These are phyloP conservation scores for Rhodomyrtus psidioides DNA, from an alignment of 441 rosid species.

Conservation along the genomic window DNA sequence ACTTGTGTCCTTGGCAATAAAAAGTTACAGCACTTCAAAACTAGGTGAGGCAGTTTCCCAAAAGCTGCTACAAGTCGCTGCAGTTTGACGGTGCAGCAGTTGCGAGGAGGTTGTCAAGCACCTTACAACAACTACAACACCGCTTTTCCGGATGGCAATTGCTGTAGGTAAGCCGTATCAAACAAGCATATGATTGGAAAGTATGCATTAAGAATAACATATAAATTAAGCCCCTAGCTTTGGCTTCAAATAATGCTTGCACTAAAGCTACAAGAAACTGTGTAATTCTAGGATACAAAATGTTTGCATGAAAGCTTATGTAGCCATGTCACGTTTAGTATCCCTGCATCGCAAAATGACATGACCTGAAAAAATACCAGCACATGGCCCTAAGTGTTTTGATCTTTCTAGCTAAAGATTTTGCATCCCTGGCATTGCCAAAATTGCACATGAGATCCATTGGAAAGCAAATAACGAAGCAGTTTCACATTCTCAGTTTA, in stretches of 20 bases:
- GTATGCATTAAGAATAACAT: neutral
- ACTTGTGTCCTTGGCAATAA: neutral
- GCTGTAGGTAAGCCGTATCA: neutral
- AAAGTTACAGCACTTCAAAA: neutral
- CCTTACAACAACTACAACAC: neutral
- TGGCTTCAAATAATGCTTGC: neutral
- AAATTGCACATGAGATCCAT: neutral
- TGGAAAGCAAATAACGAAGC: neutral
- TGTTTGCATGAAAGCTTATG: neutral
- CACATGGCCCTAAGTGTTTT: neutral
- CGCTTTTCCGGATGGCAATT: neutral
- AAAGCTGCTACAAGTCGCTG: neutral
- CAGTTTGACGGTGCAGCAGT: neutral
- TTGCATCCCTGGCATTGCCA: neutral
- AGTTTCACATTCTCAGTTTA: neutral
- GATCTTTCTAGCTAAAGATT: neutral
- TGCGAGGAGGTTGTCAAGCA: neutral
- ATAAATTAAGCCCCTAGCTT: neutral
- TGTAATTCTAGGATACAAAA: neutral
- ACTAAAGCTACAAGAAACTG: neutral
- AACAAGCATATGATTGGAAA: neutral
- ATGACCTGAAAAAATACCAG: neutral
- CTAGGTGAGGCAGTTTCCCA: neutral
- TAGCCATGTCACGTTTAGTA: neutral
- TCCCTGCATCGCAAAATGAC: neutral